Percentiles rank a stretch among this genome's conserved stretches.
Evolutionary conservation across 352 stramenopile species (phyloP).

Genomic region (Aphanomyces cochlioides): DNA sequence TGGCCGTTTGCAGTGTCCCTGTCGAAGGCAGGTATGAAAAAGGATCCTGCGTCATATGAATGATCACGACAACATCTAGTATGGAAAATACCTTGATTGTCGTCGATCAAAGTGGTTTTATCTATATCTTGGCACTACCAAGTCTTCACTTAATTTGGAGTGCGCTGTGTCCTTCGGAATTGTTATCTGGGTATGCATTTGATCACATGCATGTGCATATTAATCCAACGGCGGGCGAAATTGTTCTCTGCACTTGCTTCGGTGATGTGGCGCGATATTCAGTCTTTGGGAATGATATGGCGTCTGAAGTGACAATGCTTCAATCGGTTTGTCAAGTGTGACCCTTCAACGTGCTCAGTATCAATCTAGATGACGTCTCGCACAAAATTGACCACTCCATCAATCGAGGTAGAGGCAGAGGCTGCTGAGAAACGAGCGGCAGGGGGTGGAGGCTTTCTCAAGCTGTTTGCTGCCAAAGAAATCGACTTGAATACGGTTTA

Average conservation of each 20-base stretch:
- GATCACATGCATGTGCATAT: constrained; percentile 45
- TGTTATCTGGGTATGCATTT: constrained; percentile 40
- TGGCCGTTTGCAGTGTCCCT: constrained; percentile 3
- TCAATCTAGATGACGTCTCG: neutral
- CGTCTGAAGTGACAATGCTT: constrained; percentile 56
- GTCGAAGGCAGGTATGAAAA: constrained; percentile 6
- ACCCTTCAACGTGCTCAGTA: neutral
- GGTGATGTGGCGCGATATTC: constrained; percentile 66
- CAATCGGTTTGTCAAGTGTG: constrained; percentile 33
- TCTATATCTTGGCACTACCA: constrained; percentile 64
- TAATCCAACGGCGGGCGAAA: constrained; percentile 41
- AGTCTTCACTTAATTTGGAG: constrained; percentile 55
- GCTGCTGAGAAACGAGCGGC: constrained; percentile 44
- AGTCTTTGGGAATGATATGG: constrained; percentile 49
- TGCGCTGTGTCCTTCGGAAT: constrained; percentile 36
- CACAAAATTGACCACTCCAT: neutral
- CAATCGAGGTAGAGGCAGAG: constrained; percentile 26
- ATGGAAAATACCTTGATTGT: constrained; percentile 63
- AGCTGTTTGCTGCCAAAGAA: constrained; percentile 63
- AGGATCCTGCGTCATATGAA: too few species aligned
- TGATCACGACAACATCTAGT: neutral
- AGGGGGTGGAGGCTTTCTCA: constrained; percentile 56
- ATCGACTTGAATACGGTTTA: constrained; percentile 56
- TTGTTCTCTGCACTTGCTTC: constrained; percentile 57
- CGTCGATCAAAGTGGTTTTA: constrained; percentile 58